These are phyloP conservation scores for Solanum aculeatissimum DNA, from an alignment of 305 asterid species.

Conservation along the genomic window DNA sequence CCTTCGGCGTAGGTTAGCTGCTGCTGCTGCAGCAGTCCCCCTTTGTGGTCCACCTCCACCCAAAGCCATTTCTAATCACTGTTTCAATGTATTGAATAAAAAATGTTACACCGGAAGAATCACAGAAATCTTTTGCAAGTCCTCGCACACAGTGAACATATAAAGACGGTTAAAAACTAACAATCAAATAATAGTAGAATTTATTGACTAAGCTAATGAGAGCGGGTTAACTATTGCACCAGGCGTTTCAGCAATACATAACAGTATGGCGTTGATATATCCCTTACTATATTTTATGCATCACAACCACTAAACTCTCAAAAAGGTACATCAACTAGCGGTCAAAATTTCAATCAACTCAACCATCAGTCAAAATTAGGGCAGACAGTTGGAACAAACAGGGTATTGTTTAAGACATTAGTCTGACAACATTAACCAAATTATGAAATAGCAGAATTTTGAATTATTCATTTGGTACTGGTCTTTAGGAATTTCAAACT, in stretches of 20 bases:
- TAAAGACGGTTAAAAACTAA: not conserved
- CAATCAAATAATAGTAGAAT: not conserved
- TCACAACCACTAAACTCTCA: not conserved
- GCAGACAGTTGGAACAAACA: not conserved
- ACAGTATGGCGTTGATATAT: not conserved
- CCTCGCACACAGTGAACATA: not conserved
- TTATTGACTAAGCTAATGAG: not conserved
- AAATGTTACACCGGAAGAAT: not conserved
- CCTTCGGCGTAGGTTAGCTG: not conserved
- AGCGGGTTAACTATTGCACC: not conserved
- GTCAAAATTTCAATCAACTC: not conserved
- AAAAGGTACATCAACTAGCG: not conserved
- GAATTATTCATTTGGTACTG: not conserved
- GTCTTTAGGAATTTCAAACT: not conserved
- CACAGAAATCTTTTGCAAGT: not conserved
- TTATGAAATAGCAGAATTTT: not conserved
- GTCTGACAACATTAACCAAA: not conserved
- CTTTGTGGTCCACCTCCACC: constrained; percentile 5
- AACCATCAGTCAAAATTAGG: not conserved
- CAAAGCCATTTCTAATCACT: constrained; percentile 3
- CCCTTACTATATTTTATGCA: not conserved
- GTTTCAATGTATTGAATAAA: not conserved
- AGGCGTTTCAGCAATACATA: not conserved
- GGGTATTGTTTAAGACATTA: not conserved
- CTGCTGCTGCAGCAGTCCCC: constrained; percentile 5